phyloP scores from a whole-genome alignment of 2,329 filamentous ascomycete genomes.

The Calycina marina region DNA sequence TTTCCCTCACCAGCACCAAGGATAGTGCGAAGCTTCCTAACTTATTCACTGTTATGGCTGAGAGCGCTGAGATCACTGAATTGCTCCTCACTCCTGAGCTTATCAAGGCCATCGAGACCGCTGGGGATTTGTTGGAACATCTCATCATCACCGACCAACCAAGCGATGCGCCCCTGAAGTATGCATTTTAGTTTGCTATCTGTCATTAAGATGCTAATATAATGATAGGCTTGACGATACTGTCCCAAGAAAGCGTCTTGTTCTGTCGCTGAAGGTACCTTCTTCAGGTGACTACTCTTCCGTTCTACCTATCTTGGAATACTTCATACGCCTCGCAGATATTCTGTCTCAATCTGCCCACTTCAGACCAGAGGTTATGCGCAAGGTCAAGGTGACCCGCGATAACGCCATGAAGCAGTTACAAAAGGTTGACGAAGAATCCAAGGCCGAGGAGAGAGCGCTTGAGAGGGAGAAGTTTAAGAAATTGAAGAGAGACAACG shows the following conservation, averaged over 20 bases:
- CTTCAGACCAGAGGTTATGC: constrained; percentile 81
- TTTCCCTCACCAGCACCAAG: constrained; percentile 86
- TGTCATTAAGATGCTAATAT: no score
- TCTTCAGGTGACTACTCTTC: constrained; percentile 47
- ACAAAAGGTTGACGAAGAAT: constrained; percentile 63
- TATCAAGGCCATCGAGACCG: constrained; percentile 60
- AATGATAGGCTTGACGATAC: constrained; percentile 75
- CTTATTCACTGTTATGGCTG: constrained; percentile 91
- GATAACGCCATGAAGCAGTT: constrained; percentile 71
- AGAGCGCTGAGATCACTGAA: constrained; percentile 90
- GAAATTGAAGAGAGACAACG: constrained; percentile 80
- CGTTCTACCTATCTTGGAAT: constrained; percentile 61
- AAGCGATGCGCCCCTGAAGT: constrained; percentile 73
- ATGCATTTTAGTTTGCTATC: no score
- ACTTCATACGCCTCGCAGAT: constrained; percentile 78
- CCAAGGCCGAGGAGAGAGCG: constrained; percentile 65
- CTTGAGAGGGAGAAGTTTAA: constrained; percentile 59
- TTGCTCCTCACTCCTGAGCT: constrained; percentile 77
- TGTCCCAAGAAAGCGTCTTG: constrained; percentile 70
- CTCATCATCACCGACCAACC: constrained; percentile 85
- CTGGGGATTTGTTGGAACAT: constrained; percentile 72
- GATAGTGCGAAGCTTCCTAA: constrained; percentile 77
- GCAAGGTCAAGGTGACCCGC: constrained; percentile 67
- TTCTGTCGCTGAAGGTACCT: constrained; percentile 58
- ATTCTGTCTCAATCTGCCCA: constrained; percentile 60